phyloP scores from a whole-genome alignment of 768 basidiomycete species.

The Rhizopogon sp. region DNA sequence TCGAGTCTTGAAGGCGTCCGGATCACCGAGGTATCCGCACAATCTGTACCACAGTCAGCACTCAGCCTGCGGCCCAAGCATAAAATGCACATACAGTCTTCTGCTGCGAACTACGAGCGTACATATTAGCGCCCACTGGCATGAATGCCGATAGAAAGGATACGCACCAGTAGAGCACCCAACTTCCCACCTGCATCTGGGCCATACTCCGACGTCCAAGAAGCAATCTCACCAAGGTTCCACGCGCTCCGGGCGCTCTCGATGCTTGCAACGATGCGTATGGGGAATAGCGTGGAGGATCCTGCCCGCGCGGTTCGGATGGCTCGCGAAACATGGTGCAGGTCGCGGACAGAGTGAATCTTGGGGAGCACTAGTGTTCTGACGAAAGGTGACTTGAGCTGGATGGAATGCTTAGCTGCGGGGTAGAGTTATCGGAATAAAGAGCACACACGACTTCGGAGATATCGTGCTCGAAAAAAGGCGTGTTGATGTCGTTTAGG shows the following conservation, averaged over 20 bases:
- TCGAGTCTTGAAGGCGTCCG: slow-evolving; percentile 73
- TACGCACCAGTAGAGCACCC: slow-evolving; percentile 60
- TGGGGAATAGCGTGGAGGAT: slow-evolving; percentile 28
- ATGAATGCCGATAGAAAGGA: not conserved
- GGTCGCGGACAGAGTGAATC: slow-evolving; percentile 63
- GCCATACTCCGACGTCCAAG: slow-evolving; percentile 52
- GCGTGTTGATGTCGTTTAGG: slow-evolving; percentile 61
- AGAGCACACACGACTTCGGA: slow-evolving; percentile 43
- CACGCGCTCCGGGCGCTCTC: slow-evolving; percentile 76
- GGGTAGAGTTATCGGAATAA: not conserved
- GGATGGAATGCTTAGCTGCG: not conserved
- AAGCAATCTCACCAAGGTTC: slow-evolving; percentile 65
- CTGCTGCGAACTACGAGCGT: slow-evolving; percentile 78
- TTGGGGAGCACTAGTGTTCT: slow-evolving; percentile 81
- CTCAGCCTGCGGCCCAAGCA: not conserved
- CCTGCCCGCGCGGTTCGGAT: slow-evolving; percentile 13
- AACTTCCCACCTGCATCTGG: slow-evolving; percentile 46
- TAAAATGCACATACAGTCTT: slow-evolving; percentile 64
- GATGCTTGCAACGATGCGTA: slow-evolving; percentile 73
- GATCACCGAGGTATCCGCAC: slow-evolving; percentile 81
- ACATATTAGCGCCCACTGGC: not conserved
- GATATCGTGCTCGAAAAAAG: slow-evolving; percentile 64
- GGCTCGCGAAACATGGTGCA: slow-evolving; percentile 53
- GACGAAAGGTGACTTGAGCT: slow-evolving; percentile 46
- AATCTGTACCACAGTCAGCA: slow-evolving; percentile 47